Conservation (phyloP, 768 basidiomycete species). For the Suillus subluteus region DNA sequence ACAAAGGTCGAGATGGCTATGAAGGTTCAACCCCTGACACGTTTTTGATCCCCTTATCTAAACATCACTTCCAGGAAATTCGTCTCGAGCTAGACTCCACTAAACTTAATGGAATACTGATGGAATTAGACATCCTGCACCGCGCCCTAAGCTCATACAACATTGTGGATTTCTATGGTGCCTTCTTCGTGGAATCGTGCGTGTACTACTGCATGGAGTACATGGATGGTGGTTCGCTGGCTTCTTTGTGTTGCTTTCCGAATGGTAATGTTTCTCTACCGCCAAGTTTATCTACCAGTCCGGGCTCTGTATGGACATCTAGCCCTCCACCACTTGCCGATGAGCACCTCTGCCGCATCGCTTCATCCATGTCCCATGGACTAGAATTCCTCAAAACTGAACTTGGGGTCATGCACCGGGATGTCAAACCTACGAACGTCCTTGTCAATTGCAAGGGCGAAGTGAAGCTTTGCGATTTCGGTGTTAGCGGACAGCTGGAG, state of each 20-base stretch:
- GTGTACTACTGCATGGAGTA: slow-evolving; percentile 99
- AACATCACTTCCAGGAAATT: slow-evolving; percentile 73
- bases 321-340: slow-evolving; percentile 57
- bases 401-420: slow-evolving; percentile 82
- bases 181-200: slow-evolving; percentile 99
- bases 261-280: slow-evolving; percentile 39
- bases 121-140: slow-evolving; percentile 98
- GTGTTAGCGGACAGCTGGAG: slow-evolving; percentile 97
- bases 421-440: slow-evolving; percentile 94
- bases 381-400: slow-evolving; percentile 96
- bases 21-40: slow-evolving; percentile 67
- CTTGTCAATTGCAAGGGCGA: slow-evolving; percentile 87
- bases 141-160: slow-evolving; percentile 89
- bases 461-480: slow-evolving; percentile 97
- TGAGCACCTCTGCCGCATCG: slow-evolving; percentile 80
- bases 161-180: slow-evolving; percentile 98
- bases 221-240: slow-evolving; percentile 98
- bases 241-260: slow-evolving; percentile 64
- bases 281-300: slow-evolving; percentile 35
- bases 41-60: slow-evolving; percentile 8
- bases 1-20: slow-evolving; percentile 98
- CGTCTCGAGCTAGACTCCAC: slow-evolving; percentile 93
- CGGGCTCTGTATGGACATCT: slow-evolving; percentile 38
- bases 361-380: slow-evolving; percentile 82
- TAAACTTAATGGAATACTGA: slow-evolving; percentile 94